Base-by-base conservation (phyloP, 306 rosid genomes). In the Cucurbita ficifolia region DNA sequence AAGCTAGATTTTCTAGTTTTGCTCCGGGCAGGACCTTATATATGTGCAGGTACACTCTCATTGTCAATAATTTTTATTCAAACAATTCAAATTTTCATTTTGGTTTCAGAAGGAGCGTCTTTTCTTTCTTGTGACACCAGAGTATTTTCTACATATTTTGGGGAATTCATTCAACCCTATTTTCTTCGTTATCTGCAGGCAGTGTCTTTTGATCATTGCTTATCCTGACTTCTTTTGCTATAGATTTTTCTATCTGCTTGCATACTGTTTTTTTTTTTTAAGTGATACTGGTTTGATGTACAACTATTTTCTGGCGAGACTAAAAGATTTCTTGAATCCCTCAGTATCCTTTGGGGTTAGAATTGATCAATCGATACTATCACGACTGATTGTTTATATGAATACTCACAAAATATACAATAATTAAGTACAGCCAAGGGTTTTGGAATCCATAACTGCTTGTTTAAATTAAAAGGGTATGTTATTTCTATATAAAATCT, bases 1-100 rank as follows among this genome's bases (percentile, higher is more conserved):
- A 89, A 84, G 82, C 94, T 81, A 17, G 86, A 76, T 75, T 80
- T 94, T 33, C 80, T 85, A 38, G 98, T 94, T 75, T 87, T 89
- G 97, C 89, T 94, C 76, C 83, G 98, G 76, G 72, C 96, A 7
- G 98, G 98, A 62, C 98, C 98, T 77, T 94, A 93, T 76, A 84
- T 90, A 72, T 90, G 98, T 69, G 96, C 76, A 85, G 98, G 97
- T 89, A 73, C 76, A 83, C 80, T 56, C 8, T 42, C 18, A 57
- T 54, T 73, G 51, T 22, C 55, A 9, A 12, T 22, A 67, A 18
- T 64, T 64, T 42, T 64, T 40, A 0, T 42, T 19, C 16, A 40
- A 64, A 64, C 49, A 42, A 49, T 43, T 63, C 19, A 13, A 45
- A 67, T 13, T 45, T 7, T 19, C 22, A 67, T 67, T 67, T 67